Evolutionary conservation across 192 early-diverging fungal species (phyloP).

Genomic region (Physocladia obscura): DNA sequence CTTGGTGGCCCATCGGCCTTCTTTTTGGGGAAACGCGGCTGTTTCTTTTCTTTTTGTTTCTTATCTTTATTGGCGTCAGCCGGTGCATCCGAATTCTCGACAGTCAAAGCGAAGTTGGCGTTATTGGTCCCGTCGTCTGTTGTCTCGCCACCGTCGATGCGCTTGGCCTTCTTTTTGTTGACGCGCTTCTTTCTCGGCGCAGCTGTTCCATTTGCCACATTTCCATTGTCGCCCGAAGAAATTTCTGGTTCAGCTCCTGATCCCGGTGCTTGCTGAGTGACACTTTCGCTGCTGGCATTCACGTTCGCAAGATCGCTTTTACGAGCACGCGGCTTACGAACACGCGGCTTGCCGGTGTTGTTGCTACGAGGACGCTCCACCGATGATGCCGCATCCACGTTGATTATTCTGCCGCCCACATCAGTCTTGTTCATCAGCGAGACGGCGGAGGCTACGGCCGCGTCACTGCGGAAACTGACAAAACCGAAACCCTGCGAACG

Average conservation of each 20-base stretch:
- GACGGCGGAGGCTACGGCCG: constrained; percentile 70
- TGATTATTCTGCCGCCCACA: constrained; percentile 72
- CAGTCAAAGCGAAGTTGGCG: constrained; percentile 34
- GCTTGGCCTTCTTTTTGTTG: not conserved
- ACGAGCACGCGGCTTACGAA: constrained; percentile 6
- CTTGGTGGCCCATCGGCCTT: constrained; percentile 29
- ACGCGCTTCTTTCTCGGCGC: constrained; percentile 5
- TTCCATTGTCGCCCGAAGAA: too few relatives aligned
- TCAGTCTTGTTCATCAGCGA: constrained; percentile 62
- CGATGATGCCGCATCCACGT: constrained; percentile 83
- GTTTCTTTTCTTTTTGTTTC: not conserved
- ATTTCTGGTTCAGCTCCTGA: not conserved
- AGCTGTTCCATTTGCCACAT: not conserved
- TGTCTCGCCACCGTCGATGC: constrained; percentile 25
- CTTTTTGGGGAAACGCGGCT: constrained; percentile 9
- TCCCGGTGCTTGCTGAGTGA: too few relatives aligned
- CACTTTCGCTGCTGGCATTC: not conserved
- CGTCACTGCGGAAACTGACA: constrained; percentile 76
- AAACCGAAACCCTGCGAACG: constrained; percentile 95
- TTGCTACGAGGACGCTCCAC: constrained; percentile 37
- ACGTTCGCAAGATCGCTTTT: not conserved
- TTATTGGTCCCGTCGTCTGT: constrained; percentile 31
- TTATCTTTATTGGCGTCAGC: not conserved
- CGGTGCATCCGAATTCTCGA: constrained; percentile 34
- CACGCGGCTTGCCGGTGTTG: constrained; percentile 3